phyloP scores from a whole-genome alignment of 108 stramenopile genomes.

The Nannochloropsis salina region DNA sequence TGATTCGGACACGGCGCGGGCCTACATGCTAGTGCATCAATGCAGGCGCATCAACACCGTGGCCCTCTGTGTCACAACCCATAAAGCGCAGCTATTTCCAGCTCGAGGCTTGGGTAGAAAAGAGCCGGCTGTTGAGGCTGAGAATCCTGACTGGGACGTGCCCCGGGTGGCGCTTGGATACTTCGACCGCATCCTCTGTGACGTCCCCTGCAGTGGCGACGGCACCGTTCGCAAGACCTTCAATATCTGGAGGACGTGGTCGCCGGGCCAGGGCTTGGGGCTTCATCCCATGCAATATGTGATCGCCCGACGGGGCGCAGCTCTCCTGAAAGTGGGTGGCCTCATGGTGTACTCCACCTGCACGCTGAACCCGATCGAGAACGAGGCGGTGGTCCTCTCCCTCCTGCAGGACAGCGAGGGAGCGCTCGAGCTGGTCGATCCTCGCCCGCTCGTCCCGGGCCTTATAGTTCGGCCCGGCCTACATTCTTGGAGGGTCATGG shows the following conservation, averaged over 20 bases:
- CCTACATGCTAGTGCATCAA: slow-evolving; percentile 93
- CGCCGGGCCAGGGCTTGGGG: slow-evolving; percentile 23
- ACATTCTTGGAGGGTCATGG: slow-evolving; percentile 74
- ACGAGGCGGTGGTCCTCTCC: slow-evolving; percentile 90
- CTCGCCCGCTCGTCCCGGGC: slow-evolving; percentile 39
- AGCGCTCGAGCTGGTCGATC: slow-evolving; percentile 76
- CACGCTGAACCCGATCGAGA: slow-evolving; percentile 93
- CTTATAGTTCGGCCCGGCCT: slow-evolving; percentile 70
- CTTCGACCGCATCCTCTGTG: slow-evolving; percentile 93
- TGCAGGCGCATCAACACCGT: slow-evolving; percentile 75
- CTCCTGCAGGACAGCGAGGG: slow-evolving; percentile 50
- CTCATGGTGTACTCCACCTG: slow-evolving; percentile 93
- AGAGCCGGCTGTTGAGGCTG: neutral
- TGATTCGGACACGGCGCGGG: slow-evolving; percentile 82
- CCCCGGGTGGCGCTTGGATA: slow-evolving; percentile 5
- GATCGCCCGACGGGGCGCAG: slow-evolving; percentile 55
- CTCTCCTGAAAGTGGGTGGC: slow-evolving; percentile 64
- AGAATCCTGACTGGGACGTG: slow-evolving; percentile 26
- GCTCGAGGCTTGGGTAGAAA: neutral
- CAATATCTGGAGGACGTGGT: slow-evolving; percentile 76
- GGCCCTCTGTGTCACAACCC: slow-evolving; percentile 72
- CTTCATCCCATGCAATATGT: slow-evolving; percentile 56
- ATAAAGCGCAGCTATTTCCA: slow-evolving; percentile 76
- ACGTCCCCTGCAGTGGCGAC: slow-evolving; percentile 97
- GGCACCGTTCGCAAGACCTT: slow-evolving; percentile 94